Percentiles rank a stretch among this genome's conserved stretches.
Evolutionary conservation across 768 basidiomycete species (phyloP).

Genomic region (Dacryopinax spathularia): DNA sequence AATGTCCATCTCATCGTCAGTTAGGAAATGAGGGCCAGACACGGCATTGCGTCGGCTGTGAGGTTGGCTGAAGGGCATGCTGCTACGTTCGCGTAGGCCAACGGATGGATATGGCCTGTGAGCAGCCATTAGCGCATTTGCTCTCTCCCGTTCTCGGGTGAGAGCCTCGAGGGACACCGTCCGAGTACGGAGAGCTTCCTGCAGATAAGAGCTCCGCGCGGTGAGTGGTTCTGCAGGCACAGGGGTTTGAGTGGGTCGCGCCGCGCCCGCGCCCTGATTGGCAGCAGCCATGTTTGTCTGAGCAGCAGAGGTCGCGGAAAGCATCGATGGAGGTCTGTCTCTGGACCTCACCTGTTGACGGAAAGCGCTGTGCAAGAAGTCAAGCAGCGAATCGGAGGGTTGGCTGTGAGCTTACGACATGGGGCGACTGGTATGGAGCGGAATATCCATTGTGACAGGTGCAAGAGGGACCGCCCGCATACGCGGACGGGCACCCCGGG

Average conservation of each 20-base stretch:
- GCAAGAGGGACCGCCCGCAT: not conserved
- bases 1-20: not conserved
- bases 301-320: not conserved
- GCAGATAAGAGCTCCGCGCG: not conserved
- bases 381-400: not conserved
- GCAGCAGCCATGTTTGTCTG: not conserved
- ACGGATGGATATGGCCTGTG: too few relatives aligned
- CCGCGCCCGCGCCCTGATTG: not conserved
- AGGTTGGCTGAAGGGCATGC: too few relatives aligned
- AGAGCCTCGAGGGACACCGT: not conserved
- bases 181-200: not conserved
- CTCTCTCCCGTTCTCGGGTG: not conserved
- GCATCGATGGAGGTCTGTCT: not conserved
- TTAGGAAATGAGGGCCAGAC: not conserved
- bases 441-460: not conserved
- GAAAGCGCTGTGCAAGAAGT: not conserved
- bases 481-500: not conserved
- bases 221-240: not conserved
- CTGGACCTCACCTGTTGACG: not conserved
- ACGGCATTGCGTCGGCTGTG: too few relatives aligned
- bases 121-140: not conserved
- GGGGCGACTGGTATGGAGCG: not conserved
- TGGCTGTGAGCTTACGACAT: not conserved
- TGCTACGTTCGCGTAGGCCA: too few relatives aligned
- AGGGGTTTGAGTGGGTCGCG: not conserved